Conservation (phyloP, 2,329 filamentous ascomycete species). For the Alternaria sp. region DNA sequence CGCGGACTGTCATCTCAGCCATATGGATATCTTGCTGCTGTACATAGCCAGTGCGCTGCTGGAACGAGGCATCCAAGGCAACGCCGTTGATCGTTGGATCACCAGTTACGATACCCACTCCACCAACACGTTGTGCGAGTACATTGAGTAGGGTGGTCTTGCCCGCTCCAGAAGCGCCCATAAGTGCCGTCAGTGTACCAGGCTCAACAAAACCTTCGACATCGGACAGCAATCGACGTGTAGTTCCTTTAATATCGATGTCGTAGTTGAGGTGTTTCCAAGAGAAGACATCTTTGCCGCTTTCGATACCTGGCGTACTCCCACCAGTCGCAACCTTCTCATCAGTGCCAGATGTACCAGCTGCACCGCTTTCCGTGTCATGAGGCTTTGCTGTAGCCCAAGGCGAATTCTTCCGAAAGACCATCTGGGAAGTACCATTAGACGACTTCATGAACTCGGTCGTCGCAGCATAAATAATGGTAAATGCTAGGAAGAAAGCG, state of each 20-base stretch:
- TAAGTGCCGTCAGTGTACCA: slow-evolving; percentile 79
- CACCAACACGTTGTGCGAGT: slow-evolving; percentile 78
- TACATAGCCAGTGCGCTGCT: slow-evolving; percentile 71
- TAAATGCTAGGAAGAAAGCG: not conserved
- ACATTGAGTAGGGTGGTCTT: slow-evolving; percentile 89
- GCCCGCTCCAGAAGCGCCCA: slow-evolving; percentile 74
- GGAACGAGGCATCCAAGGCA: slow-evolving; percentile 77
- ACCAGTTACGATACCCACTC: slow-evolving; percentile 73
- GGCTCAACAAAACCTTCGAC: slow-evolving; percentile 90
- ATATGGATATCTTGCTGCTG: slow-evolving; percentile 69
- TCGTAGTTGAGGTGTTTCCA: slow-evolving; percentile 69
- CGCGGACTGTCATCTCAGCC: slow-evolving; percentile 64
- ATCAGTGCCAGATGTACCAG: not conserved
- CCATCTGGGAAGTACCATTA: slow-evolving; percentile 48
- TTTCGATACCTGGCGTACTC: not conserved
- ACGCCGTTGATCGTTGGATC: slow-evolving; percentile 76
- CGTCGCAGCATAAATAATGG: slow-evolving; percentile 24
- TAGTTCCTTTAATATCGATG: slow-evolving; percentile 70
- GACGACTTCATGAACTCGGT: slow-evolving; percentile 19
- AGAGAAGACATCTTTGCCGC: not conserved
- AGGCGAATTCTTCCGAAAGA: slow-evolving; percentile 25
- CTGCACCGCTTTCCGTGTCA: not conserved
- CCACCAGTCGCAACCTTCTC: not conserved
- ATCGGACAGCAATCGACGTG: not conserved
- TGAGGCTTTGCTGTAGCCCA: not conserved